Percentiles rank a stretch among this genome's conserved stretches.
Conservation (phyloP, 2,329 filamentous ascomycete genomes). For the Sporothrix brasiliensis region DNA sequence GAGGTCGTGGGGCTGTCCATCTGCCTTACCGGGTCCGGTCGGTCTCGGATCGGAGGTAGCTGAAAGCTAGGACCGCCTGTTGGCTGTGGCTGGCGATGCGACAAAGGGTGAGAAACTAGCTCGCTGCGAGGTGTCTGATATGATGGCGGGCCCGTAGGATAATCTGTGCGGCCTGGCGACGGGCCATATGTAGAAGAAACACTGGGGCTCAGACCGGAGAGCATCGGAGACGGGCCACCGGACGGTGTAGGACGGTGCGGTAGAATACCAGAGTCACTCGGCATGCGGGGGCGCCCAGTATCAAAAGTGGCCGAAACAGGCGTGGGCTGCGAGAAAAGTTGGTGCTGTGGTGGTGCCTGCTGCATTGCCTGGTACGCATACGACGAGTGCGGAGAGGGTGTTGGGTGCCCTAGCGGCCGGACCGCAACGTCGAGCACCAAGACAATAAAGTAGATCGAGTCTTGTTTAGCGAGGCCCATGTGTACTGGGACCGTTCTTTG, state of each 20-base stretch:
- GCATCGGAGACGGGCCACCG: slow-evolving; percentile 39
- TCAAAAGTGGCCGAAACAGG: slow-evolving; percentile 55
- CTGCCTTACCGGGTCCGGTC: slow-evolving; percentile 40
- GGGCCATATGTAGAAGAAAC: slow-evolving; percentile 52
- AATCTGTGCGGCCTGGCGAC: slow-evolving; percentile 51
- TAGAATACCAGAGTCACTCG: slow-evolving; percentile 38
- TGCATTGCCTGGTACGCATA: slow-evolving; percentile 49
- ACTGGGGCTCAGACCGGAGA: slow-evolving; percentile 48
- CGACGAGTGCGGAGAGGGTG: slow-evolving; percentile 50
- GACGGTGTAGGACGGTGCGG: slow-evolving; percentile 35
- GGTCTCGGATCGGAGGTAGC: slow-evolving; percentile 53
- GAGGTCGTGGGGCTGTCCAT: slow-evolving; percentile 32
- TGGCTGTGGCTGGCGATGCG: slow-evolving; percentile 37
- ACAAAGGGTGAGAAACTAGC: slow-evolving; percentile 44
- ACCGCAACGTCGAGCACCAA: slow-evolving; percentile 49
- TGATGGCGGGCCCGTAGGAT: slow-evolving; percentile 48
- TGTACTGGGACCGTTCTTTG: slow-evolving; percentile 54
- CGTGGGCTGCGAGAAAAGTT: slow-evolving; percentile 49
- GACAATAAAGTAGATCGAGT: slow-evolving; percentile 65
- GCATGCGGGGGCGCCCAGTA: slow-evolving; percentile 48
- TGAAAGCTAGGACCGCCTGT: slow-evolving; percentile 44
- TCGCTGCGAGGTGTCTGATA: slow-evolving; percentile 61
- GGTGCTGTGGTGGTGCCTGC: slow-evolving; percentile 42
- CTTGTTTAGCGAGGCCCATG: slow-evolving; percentile 61
- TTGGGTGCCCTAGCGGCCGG: slow-evolving; percentile 49